Evolutionary conservation across 225 moss, liverwort and hornwort species (phyloP), one percentile per base, ranked within the genome.

Genomic region (Physcomitrellopsis africana): DNA sequence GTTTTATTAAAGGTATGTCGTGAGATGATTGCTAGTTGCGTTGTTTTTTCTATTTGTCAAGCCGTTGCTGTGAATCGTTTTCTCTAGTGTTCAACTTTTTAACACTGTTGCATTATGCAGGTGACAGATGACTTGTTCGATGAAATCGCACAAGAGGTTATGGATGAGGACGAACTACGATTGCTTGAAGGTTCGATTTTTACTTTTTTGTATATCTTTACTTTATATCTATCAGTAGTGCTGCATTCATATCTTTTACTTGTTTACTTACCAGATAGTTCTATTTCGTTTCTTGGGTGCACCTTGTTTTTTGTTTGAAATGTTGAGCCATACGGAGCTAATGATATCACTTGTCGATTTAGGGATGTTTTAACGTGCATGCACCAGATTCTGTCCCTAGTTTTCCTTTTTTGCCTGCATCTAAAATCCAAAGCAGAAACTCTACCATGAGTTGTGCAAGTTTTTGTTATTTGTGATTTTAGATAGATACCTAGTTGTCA

Each of bases 61-160:
- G 69, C 26, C 54, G 19, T 44, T 23, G 14, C 56, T n/a, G 67
- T 43, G 62, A 11, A 62, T 24, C 29, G 54, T 74, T 18, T 60
- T 66, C 19, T 18, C 7, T 51, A 60, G 59, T 68, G 53, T 53
- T 32, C 22, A 70, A 61, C 11, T 69, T 9, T 51, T 66, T n/a
- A 27, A 63, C n/a, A 60, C 63, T 43, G 27, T 46, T 65, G 60
- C 75, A 46, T 45, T 56, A 72, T 65, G 75, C 86, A 99, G 99
- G 99, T 99, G 47, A 99, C 99, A 8, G 93, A 99, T 82, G 95
- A 95, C 65, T 76, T 99, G 65, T 93, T 99, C 77, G 99, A 93
- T 58, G 99, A 99, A 84, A 92, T 99, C 76, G 99, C 93, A 8
- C 92, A 95, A 86, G 99, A 99, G 90, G 90, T 95, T 62, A 85